Conservation (phyloP, 805 yeast genomes). For the Starmerella apis region DNA sequence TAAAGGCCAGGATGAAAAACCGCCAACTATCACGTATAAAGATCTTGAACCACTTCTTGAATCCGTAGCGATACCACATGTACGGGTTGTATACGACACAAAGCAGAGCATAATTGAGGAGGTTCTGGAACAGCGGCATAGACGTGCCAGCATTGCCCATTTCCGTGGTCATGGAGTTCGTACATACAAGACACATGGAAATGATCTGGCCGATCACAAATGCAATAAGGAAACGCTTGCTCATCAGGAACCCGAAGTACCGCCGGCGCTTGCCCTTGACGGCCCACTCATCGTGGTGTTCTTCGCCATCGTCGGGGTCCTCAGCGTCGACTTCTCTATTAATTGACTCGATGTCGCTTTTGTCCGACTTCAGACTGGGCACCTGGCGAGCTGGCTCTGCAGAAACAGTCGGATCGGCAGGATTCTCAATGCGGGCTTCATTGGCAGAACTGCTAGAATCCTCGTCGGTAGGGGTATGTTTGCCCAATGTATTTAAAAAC, state of each 20-base stretch:
- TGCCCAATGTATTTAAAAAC: conserved; percentile 19
- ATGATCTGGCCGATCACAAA: conserved; percentile 36
- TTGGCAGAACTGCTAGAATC: background rate
- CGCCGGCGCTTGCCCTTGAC: conserved; percentile 16
- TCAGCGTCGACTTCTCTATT: conserved; percentile 5
- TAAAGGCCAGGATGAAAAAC: conserved; percentile 36
- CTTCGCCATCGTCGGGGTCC: conserved; percentile 1
- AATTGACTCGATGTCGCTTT: background rate
- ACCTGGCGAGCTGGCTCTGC: background rate
- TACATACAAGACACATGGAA: conserved; percentile 35
- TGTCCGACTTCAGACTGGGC: background rate
- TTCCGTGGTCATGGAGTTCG: conserved; percentile 37
- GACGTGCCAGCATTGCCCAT: conserved; percentile 33
- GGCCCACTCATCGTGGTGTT: conserved; percentile 13
- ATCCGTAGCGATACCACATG: conserved; percentile 35
- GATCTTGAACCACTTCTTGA: conserved; percentile 31
- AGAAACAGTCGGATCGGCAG: background rate
- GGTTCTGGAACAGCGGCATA: conserved; percentile 39
- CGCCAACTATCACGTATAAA: conserved; percentile 36
- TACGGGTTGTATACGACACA: conserved; percentile 34
- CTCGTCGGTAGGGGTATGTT: conserved; percentile 2
- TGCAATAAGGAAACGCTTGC: conserved; percentile 35
- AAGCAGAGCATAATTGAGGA: conserved; percentile 35
- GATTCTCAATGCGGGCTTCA: background rate
- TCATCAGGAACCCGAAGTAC: conserved; percentile 29